phyloP scores from a whole-genome alignment of 140 eudicot species.

The Senecio squalidus region DNA sequence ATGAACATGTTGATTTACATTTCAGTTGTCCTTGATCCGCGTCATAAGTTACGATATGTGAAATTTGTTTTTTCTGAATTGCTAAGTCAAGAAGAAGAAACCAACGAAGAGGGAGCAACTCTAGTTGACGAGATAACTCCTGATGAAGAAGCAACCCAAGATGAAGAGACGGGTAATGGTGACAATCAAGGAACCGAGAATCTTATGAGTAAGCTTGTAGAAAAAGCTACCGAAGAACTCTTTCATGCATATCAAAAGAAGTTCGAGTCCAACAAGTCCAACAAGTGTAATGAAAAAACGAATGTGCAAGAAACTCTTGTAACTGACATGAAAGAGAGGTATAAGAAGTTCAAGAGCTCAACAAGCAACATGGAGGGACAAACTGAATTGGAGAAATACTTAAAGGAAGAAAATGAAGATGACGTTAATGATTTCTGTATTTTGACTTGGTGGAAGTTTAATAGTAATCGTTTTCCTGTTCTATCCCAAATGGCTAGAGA shows the following conservation, averaged over 20 bases:
- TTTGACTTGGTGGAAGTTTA: too few relatives aligned
- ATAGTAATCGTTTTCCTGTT: too few relatives aligned
- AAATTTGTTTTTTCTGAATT: conserved; percentile 2
- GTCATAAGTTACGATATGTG: neutral
- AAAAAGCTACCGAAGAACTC: neutral
- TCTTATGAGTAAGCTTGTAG: neutral
- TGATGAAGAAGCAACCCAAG: neutral
- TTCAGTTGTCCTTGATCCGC: conserved; percentile 7
- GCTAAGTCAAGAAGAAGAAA: neutral
- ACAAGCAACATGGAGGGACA: too few relatives aligned
- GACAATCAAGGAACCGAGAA: neutral
- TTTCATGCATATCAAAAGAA: neutral
- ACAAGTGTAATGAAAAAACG: neutral
- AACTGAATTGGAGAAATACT: too few relatives aligned
- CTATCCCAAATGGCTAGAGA: too few relatives aligned
- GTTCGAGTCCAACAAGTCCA: neutral
- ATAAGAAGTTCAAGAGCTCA: conserved; percentile 2
- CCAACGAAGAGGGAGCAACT: neutral
- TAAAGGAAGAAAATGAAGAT: too few relatives aligned
- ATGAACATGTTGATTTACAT: conserved; percentile 9
- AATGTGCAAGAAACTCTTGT: neutral
- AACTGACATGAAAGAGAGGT: conserved; percentile 3
- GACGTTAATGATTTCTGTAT: too few relatives aligned
- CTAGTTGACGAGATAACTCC: too few relatives aligned
- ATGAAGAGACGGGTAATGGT: neutral